phyloP scores from a whole-genome alignment of 371 early-diverging fungal species.

The Dinochytrium kinnereticum region DNA sequence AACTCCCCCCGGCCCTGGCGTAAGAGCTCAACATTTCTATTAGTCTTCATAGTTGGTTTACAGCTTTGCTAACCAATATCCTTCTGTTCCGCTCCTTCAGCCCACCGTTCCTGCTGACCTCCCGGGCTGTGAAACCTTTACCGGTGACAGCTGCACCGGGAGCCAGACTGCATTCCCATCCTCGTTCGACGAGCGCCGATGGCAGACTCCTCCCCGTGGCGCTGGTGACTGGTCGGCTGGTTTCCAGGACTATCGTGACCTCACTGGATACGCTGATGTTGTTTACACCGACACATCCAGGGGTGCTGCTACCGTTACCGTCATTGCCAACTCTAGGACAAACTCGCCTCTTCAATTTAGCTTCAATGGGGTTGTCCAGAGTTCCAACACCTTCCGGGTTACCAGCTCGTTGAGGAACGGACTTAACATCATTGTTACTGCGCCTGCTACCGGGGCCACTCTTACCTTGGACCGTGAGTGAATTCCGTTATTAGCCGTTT shows the following conservation, averaged over 20 bases:
- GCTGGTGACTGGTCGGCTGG: constrained; percentile 17
- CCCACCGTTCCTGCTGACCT: constrained; percentile 6
- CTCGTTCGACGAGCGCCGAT: constrained; percentile 23
- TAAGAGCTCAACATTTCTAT: not conserved
- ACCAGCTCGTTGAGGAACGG: not conserved
- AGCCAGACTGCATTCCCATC: not conserved
- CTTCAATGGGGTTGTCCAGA: constrained; percentile 19
- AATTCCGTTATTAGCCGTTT: not conserved
- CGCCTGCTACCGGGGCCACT: not conserved
- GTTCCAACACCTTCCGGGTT: not conserved
- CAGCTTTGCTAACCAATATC: too few species aligned
- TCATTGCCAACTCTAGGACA: constrained; percentile 6
- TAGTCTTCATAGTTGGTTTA: too few species aligned
- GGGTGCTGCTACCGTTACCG: constrained; percentile 27
- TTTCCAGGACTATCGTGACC: constrained; percentile 35
- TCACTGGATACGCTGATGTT: constrained; percentile 34
- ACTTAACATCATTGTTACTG: not conserved
- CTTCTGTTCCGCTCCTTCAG: too few species aligned
- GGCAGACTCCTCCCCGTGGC: constrained; percentile 36
- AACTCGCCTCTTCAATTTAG: not conserved
- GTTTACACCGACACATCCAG: constrained; percentile 28
- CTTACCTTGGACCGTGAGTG: not conserved
- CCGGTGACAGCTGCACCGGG: constrained; percentile 31
- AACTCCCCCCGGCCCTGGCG: not conserved
- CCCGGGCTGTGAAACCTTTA: constrained; percentile 26